Percentiles rank a stretch among this genome's conserved stretches.
These are phyloP conservation scores for Globisporangium echinulatum DNA, from an alignment of 352 stramenopile species.

Conservation along the genomic window DNA sequence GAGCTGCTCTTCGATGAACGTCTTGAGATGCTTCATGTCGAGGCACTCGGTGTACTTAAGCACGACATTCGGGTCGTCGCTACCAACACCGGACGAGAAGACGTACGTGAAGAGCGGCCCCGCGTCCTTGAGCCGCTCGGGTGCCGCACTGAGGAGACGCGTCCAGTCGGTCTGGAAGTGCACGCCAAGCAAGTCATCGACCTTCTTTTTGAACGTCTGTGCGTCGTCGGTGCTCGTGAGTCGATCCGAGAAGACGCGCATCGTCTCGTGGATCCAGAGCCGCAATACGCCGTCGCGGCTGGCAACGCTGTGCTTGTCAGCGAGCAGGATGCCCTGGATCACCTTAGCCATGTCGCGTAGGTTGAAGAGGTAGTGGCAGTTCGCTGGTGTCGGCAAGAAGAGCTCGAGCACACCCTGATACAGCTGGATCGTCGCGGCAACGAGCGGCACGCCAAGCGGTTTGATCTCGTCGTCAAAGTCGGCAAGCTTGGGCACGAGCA, in stretches of 20 bases:
- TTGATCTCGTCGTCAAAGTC: conserved; percentile 90
- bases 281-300: conserved; percentile 68
- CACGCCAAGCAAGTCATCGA: conserved; percentile 66
- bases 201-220: conserved; percentile 84
- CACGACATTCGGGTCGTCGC: conserved; percentile 14
- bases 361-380: conserved; percentile 90
- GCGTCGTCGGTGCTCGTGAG: conserved; percentile 87
- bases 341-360: conserved; percentile 87
- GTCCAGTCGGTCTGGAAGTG: conserved; percentile 80
- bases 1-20: conserved; percentile 86
- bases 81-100: conserved; percentile 34
- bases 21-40: conserved; percentile 85
- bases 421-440: conserved; percentile 79
- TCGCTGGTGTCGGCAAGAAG: conserved; percentile 85
- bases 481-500: conserved; percentile 77
- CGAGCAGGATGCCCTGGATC: conserved; percentile 74
- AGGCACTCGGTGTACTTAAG: conserved; percentile 70
- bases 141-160: conserved; percentile 41
- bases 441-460: conserved; percentile 56
- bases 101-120: conserved; percentile 80
- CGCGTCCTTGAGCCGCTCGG: conserved; percentile 72
- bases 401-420: conserved; percentile 82
- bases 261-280: conserved; percentile 88
- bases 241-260: conserved; percentile 88
- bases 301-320: conserved; percentile 66